Evolutionary conservation across 2,329 filamentous ascomycete genomes (phyloP).

Genomic region (Pyrenophora seminiperda): DNA sequence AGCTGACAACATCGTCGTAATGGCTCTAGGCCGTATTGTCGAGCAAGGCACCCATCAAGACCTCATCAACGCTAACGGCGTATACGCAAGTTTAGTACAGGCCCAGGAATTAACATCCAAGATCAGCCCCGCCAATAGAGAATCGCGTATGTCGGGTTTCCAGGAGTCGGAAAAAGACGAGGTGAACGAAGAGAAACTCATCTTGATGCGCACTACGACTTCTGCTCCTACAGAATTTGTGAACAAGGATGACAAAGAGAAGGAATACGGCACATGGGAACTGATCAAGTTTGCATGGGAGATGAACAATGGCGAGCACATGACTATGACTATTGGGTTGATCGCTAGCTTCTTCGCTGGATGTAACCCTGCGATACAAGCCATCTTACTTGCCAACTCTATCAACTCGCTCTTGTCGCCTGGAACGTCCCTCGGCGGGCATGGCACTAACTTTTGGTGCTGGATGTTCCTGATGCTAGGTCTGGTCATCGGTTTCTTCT

Average conservation of each 20-base stretch:
- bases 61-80: constrained; percentile 70
- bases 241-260: constrained; percentile 31
- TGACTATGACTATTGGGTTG: constrained; percentile 51
- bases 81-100: constrained; percentile 84
- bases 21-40: constrained; percentile 81
- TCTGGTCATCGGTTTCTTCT: constrained; percentile 31
- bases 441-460: constrained; percentile 67
- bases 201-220: constrained; percentile 35
- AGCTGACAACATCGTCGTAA: constrained; percentile 95
- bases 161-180: constrained; percentile 24
- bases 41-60: constrained; percentile 90
- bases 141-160: constrained; percentile 25
- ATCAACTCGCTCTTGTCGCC: constrained; percentile 71
- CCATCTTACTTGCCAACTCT: constrained; percentile 80
- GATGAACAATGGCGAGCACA: constrained; percentile 43
- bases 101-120: constrained; percentile 68
- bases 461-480: constrained; percentile 47
- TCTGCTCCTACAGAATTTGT: constrained; percentile 69
- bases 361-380: constrained; percentile 57
- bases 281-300: constrained; percentile 40
- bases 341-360: constrained; percentile 44
- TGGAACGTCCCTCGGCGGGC: constrained; percentile 60
- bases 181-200: constrained; percentile 33
- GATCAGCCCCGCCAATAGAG: constrained; percentile 26
- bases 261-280: constrained; percentile 51